Evolutionary conservation across 331 rosid species (phyloP).

Genomic region (Quercus phellos): DNA sequence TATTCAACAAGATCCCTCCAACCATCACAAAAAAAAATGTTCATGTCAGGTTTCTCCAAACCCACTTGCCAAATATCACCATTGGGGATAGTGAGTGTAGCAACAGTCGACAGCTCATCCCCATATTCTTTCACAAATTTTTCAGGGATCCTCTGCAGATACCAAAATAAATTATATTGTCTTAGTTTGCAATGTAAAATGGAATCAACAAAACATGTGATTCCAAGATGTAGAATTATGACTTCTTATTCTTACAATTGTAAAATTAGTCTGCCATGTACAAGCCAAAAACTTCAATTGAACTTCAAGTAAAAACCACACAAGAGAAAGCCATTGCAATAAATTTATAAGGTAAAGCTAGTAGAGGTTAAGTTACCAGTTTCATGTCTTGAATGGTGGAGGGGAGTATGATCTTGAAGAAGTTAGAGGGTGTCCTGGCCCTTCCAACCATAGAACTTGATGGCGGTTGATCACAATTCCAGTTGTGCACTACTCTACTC

Average conservation of each 20-base stretch:
- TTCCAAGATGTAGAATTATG: neutral
- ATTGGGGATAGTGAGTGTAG: constrained; percentile 9
- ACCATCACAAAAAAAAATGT: constrained; percentile 4
- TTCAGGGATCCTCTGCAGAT: neutral
- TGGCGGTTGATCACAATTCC: neutral
- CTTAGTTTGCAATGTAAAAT: neutral
- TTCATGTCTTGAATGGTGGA: constrained; percentile 6
- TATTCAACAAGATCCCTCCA: constrained; percentile 7
- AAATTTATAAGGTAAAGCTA: too few species aligned
- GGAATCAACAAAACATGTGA: too few species aligned
- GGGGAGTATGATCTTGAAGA: constrained; percentile 31
- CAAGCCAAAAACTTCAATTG: too few species aligned
- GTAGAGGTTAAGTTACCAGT: neutral
- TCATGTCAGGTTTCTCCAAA: neutral
- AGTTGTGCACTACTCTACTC: neutral
- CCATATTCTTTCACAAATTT: neutral
- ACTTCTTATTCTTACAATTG: too few species aligned
- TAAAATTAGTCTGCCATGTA: too few species aligned
- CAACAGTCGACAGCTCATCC: neutral
- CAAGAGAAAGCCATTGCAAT: too few species aligned
- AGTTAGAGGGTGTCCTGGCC: neutral
- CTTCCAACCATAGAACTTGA: neutral
- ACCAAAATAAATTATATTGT: neutral
- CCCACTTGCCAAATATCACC: constrained; percentile 19
- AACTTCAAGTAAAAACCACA: too few species aligned